Base-by-base conservation (phyloP, 306 rosid genomes). In the Vicia sativa region DNA sequence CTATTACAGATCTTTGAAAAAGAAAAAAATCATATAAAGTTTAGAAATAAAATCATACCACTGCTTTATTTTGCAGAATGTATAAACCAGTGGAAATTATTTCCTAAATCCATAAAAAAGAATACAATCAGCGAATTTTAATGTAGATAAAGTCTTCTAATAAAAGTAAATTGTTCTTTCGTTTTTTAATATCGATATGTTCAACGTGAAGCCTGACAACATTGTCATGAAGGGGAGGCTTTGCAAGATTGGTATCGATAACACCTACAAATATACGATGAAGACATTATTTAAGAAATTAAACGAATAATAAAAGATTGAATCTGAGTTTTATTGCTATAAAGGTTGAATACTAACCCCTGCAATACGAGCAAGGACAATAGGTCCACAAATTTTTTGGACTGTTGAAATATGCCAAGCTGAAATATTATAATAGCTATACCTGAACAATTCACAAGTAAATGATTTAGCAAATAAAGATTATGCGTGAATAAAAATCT, bases 21-120 rank as follows among this genome's bases (percentile, higher is more conserved):
- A 35, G 21, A 29, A 42, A 44, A 25, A 5, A 5, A 52, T 2
- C 54, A 70, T 16, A 19, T 8, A 31, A 63, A 14, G 26, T 68
- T 49, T 10, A 12, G 28, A 28, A 11, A 11, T 14, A 53, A 50
- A 8, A 80, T 42, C 7, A 76, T 87, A 92, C 97, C 96, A 92
- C 97, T 12, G 95, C 89, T 70, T 42, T 82, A 65, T 88, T 88
- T 85, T 91, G 90, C 63, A 91, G 81, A 65, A 86, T 39, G 87
- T 83, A 86, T 62, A 88, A 12, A 25, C 88, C 87, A 25, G 89
- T 91, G 4, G 78, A 41, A 59, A 81, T 77, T 45, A 75, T 65
- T 61, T 76, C 77, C 95, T 90, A 37, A 14, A 29, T 38, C 46
- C 70, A 56, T 2, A 15, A 56, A 48, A 45, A 72, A 50, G 48